phyloP scores from a whole-genome alignment of 108 stramenopile genomes.

The Epithemia pelagica region DNA sequence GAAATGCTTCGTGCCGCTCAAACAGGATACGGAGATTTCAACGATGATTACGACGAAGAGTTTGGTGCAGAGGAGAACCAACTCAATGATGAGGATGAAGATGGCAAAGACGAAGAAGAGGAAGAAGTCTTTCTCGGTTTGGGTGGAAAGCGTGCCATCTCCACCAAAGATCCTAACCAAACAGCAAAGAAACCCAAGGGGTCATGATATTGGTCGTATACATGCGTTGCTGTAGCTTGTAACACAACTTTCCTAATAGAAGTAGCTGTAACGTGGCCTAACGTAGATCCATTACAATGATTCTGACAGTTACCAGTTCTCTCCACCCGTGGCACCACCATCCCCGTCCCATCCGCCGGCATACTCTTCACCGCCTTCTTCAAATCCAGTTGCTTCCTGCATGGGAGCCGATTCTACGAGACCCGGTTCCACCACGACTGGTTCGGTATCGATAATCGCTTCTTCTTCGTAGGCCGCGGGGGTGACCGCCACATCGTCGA shows the following conservation, averaged over 20 bases:
- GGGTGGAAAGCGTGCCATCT: too few relatives aligned
- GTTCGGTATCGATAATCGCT: slow-evolving; percentile 17
- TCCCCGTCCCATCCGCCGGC: slow-evolving; percentile 43
- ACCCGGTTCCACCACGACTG: slow-evolving; percentile 19
- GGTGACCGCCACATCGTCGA: slow-evolving; percentile 67
- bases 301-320: slow-evolving; percentile 51
- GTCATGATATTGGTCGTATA: not conserved
- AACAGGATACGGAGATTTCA: slow-evolving; percentile 47
- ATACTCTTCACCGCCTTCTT: slow-evolving; percentile 26
- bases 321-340: slow-evolving; percentile 29
- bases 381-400: slow-evolving; percentile 32
- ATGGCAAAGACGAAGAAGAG: slow-evolving; percentile 17
- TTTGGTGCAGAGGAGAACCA: slow-evolving; percentile 15
- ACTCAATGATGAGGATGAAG: slow-evolving; percentile 19
- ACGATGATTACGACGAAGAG: slow-evolving; percentile 50
- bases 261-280: too few relatives aligned
- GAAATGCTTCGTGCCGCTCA: slow-evolving; percentile 56
- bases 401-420: slow-evolving; percentile 24
- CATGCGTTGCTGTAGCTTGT: too few relatives aligned
- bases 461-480: slow-evolving; percentile 53
- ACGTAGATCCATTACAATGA: too few relatives aligned
- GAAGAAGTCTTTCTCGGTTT: too few relatives aligned
- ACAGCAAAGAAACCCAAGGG: not conserved
- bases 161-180: too few relatives aligned
- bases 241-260: too few relatives aligned